Conservation (phyloP, 1,139 yeast genomes). For the Taphrina wiesneri region DNA sequence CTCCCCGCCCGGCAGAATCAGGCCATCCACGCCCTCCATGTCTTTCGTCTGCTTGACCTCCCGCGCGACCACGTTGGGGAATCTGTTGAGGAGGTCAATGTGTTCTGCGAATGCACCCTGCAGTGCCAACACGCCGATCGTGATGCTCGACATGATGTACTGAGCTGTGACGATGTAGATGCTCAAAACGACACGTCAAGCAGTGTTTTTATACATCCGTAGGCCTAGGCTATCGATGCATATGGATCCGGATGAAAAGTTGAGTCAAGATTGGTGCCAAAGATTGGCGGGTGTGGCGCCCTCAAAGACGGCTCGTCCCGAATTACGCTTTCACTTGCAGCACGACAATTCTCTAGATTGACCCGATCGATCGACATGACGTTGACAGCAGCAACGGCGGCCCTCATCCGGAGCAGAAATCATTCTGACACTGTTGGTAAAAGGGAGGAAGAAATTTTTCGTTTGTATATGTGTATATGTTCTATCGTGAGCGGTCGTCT, state of each 20-base stretch:
- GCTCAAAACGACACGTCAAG: too few relatives aligned
- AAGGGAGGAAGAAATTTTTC: too few relatives aligned
- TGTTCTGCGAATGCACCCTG: conserved; percentile 84
- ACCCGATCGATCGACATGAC: too few relatives aligned
- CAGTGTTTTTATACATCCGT: too few relatives aligned
- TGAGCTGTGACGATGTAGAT: too few relatives aligned
- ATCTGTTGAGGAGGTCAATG: conserved; percentile 53
- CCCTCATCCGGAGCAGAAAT: too few relatives aligned
- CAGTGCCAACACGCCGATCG: conserved; percentile 70
- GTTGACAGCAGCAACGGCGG: too few relatives aligned
- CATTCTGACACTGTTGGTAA: too few relatives aligned
- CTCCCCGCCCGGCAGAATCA: conserved; percentile 79
- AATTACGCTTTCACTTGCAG: background rate
- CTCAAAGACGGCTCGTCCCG: background rate
- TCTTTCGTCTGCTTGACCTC: conserved; percentile 60
- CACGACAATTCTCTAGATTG: background rate
- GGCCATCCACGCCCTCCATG: conserved; percentile 56
- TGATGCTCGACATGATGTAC: conserved; percentile 33
- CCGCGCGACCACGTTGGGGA: conserved; percentile 44
- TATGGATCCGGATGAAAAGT: background rate
- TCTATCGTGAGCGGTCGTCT: background rate
- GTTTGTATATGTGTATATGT: background rate
- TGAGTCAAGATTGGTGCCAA: background rate
- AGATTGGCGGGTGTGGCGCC: background rate
- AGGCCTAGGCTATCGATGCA: background rate